phyloP scores from a whole-genome alignment of 306 rosid genomes.

The Prunus persica region Prunus_persica_NCBIv2 NC_034009.1:32923001-32923500 shows the following conservation, averaged over 20 bases:
- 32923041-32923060: not conserved
- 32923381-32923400: not conserved
- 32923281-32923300: not conserved
- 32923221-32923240: not conserved
- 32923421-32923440: constrained; percentile 18
- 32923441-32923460: not conserved
- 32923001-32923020: not conserved
- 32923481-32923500: constrained; percentile 31
- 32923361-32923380: not conserved
- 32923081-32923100: not conserved
- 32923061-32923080: not conserved
- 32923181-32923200: constrained; percentile 19
- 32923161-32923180: not conserved
- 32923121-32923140: constrained; percentile 11
- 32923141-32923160: not conserved
- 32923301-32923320: constrained; percentile 2
- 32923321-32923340: not conserved
- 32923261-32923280: not conserved
- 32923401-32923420: constrained; percentile 41
- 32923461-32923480: constrained; percentile 17
- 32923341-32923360: too few relatives aligned
- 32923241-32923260: constrained; percentile 28
- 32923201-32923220: constrained; percentile 16
- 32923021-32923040: not conserved
- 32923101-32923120: not conserved